Base-by-base conservation (phyloP, 805 yeast genomes). In the Maudiozyma barnettii region DNA sequence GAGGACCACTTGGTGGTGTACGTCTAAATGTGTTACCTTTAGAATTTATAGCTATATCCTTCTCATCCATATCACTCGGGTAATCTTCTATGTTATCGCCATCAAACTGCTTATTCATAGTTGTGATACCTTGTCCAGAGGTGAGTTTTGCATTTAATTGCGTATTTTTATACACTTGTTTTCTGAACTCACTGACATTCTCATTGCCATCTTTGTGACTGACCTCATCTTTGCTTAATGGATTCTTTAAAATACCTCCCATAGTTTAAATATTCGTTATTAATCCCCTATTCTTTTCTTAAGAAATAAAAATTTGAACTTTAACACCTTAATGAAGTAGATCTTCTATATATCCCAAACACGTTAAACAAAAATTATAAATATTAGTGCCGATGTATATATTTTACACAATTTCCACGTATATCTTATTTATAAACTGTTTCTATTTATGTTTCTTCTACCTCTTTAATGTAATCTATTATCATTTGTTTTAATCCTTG, bases 91-190 rank as follows among this genome's bases (percentile, higher is more conserved):
- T 16, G 8, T 40, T 8, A 16, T 40, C 22, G 10, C 31, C 43
- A 10, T 9, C 9, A 16, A 19, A 35, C n/a, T 30, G 45, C 19
- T 41, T 10, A 31, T 38, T 46, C 12, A 39, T 4, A 20, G 33
- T 29, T 10, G 26, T 23, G 2, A 22, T 14, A 13, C 52, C 49
- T 23, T 43, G 61, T 51, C 52, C 55, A n/a, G 67, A 57, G 14
- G 65, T 60, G 44, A 79, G 62, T 54, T 77, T 69, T 0, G 96
- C 83, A 61, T 89, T 89, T 55, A 82, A 67, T 52, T 76, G 75
- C 0, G 97, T 89, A 66, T 89, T 89, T 54, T 77, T 80, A 48
- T 83, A 78, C 18, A 89, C 96, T 58, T 82, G 78, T 54, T 82
- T 75, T 51, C 97, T 67, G 52, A 71, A 71, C 44, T 64, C 72